Conservation (phyloP, 2,329 filamentous ascomycete species). For the Pseudogymnoascus sp. region DNA sequence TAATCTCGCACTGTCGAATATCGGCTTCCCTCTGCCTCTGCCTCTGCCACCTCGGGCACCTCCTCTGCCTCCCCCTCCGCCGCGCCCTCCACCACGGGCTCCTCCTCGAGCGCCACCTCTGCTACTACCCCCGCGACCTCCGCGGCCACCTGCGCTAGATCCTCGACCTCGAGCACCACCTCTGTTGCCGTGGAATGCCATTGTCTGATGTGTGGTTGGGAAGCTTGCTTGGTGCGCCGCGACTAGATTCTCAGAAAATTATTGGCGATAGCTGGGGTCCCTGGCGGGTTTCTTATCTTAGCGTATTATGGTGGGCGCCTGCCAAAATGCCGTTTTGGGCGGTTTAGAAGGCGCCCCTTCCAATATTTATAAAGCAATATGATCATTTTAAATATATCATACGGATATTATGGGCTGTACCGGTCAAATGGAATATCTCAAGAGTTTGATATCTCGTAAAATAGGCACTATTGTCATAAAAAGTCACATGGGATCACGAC, state of each 20-base stretch:
- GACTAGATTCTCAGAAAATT: constrained; percentile 11
- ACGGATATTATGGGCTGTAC: not conserved
- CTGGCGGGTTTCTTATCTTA: constrained; percentile 1
- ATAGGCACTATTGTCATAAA: not conserved
- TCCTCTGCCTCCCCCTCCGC: constrained; percentile 24
- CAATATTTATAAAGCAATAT: not conserved
- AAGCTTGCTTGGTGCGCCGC: constrained; percentile 4
- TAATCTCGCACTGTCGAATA: constrained; percentile 40
- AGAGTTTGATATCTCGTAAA: not conserved
- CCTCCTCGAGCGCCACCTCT: constrained; percentile 20
- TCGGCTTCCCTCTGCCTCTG: constrained; percentile 30
- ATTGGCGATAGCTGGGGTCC: constrained; percentile 8
- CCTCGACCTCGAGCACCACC: constrained; percentile 20
- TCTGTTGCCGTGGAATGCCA: constrained; percentile 20
- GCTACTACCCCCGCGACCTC: constrained; percentile 20
- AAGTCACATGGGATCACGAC: not conserved
- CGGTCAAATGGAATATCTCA: not conserved
- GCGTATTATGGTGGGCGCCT: not conserved
- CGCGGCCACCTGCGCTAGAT: constrained; percentile 19
- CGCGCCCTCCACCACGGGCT: constrained; percentile 27
- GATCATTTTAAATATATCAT: not conserved
- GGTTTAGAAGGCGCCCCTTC: not conserved
- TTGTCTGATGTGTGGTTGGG: not conserved
- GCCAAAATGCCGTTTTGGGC: not conserved
- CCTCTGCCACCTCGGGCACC: constrained; percentile 24